Conservation (phyloP, 2,329 filamentous ascomycete species). For the Microdochium paspali region DNA sequence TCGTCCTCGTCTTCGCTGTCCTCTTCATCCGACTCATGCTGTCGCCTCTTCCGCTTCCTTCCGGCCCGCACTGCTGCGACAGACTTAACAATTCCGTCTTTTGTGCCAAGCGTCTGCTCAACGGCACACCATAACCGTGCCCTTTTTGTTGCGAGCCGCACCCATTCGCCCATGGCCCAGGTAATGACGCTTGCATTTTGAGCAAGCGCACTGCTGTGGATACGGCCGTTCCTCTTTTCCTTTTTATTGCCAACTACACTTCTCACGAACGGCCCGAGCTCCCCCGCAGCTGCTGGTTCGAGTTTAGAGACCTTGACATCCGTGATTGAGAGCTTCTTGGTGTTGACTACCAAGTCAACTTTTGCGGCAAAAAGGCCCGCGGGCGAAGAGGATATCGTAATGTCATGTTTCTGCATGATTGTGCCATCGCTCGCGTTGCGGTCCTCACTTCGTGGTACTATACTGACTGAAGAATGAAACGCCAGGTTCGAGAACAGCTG, state of each 20-base stretch:
- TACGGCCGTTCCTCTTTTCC: constrained; percentile 17
- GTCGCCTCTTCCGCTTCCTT: constrained; percentile 10
- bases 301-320: constrained; percentile 44
- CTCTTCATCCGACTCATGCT: constrained; percentile 13
- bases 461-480: constrained; percentile 44
- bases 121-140: constrained; percentile 54
- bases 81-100: constrained; percentile 19
- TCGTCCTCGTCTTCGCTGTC: constrained; percentile 8
- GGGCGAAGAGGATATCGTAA: constrained; percentile 39
- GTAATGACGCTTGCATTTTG: constrained; percentile 50
- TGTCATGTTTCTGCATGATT: constrained; percentile 43
- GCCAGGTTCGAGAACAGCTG: constrained; percentile 61
- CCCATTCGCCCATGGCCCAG: constrained; percentile 63
- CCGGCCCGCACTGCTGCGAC: constrained; percentile 18
- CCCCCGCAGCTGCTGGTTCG: constrained; percentile 46
- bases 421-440: constrained; percentile 14
- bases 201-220: constrained; percentile 28
- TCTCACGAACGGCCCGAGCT: constrained; percentile 46
- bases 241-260: constrained; percentile 18
- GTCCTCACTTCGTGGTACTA: constrained; percentile 24
- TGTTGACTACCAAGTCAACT: constrained; percentile 49
- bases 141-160: constrained; percentile 48
- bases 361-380: constrained; percentile 47
- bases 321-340: constrained; percentile 38
- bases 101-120: constrained; percentile 32